phyloP scores from a whole-genome alignment of 164 flowering plant species.

The Vitis labrusca region DNA sequence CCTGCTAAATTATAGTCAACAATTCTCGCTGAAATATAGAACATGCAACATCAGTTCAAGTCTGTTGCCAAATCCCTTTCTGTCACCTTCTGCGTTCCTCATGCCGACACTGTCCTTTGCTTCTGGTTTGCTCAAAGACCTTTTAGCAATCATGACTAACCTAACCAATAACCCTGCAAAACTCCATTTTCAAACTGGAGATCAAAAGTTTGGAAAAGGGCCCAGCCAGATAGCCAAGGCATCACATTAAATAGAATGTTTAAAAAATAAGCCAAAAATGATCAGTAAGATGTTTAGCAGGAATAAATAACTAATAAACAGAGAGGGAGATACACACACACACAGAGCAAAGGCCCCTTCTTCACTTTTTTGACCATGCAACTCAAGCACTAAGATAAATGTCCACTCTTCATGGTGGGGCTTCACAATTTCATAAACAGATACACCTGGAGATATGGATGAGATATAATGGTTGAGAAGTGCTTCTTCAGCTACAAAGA shows the following conservation, averaged over 20 bases:
- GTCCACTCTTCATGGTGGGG: slow-evolving; percentile 26
- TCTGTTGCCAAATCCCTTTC: slow-evolving; percentile 30
- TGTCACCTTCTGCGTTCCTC: slow-evolving; percentile 19
- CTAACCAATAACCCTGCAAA: slow-evolving; percentile 18
- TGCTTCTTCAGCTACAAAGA: slow-evolving; percentile 30
- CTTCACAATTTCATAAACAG: slow-evolving; percentile 8
- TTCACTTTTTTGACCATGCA: slow-evolving; percentile 50
- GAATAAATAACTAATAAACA: slow-evolving; percentile 6
- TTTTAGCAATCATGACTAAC: slow-evolving; percentile 28
- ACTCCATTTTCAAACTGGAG: slow-evolving; percentile 19
- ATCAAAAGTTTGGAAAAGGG: slow-evolving; percentile 25
- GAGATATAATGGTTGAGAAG: slow-evolving; percentile 14
- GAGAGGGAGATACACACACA: not conserved
- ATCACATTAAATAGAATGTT: slow-evolving; percentile 21
- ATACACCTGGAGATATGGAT: slow-evolving; percentile 10
- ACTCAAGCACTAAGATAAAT: slow-evolving; percentile 17
- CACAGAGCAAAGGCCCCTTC: slow-evolving; percentile 12
- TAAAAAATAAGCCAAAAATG: slow-evolving; percentile 27
- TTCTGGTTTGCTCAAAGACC: slow-evolving; percentile 25
- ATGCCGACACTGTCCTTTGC: slow-evolving; percentile 30
- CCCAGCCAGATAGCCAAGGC: slow-evolving; percentile 12
- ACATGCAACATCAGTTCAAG: slow-evolving; percentile 16
- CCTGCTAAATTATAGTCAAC: slow-evolving; percentile 17
- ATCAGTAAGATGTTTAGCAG: slow-evolving; percentile 11
- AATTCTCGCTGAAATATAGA: slow-evolving; percentile 11